Conservation (phyloP, 768 basidiomycete species). For the Panus rudis region DNA sequence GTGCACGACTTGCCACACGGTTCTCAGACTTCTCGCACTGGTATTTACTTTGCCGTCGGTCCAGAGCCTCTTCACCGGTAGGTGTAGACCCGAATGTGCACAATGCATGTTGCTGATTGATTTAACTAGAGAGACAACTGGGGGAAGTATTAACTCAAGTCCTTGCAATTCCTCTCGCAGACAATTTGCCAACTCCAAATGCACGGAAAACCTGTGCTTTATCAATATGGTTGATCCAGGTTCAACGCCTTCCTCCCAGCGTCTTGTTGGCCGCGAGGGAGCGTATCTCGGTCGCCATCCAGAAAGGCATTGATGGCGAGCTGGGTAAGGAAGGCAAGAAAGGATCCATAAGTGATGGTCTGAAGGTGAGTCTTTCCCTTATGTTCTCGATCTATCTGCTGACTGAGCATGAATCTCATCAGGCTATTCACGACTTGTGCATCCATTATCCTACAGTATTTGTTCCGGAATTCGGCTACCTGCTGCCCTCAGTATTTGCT, state of each 20-base stretch:
- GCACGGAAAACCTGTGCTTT: constrained; percentile 81
- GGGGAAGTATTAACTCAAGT: constrained; percentile 52
- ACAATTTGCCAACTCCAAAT: constrained; percentile 70
- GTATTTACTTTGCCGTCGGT: constrained; percentile 56
- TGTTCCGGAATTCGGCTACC: constrained; percentile 53
- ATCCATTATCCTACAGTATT: constrained; percentile 59
- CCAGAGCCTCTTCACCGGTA: constrained; percentile 57
- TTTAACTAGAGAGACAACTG: constrained; percentile 48
- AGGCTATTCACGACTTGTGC: constrained; percentile 72
- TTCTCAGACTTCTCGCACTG: constrained; percentile 55
- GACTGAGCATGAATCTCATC: constrained; percentile 8
- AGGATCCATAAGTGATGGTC: constrained; percentile 69
- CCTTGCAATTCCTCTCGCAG: constrained; percentile 66
- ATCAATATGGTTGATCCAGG: constrained; percentile 67
- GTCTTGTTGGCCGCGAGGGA: constrained; percentile 58
- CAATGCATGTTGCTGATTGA: background rate
- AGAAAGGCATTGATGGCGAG: constrained; percentile 75
- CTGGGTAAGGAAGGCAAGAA: constrained; percentile 88
- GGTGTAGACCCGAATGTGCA: too few relatives aligned
- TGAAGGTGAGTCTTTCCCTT: constrained; percentile 46
- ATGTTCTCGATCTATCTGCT: constrained; percentile 3
- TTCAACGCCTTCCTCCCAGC: constrained; percentile 56
- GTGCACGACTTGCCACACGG: constrained; percentile 65
- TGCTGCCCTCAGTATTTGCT: constrained; percentile 56
- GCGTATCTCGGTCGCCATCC: constrained; percentile 63